Base-by-base conservation (phyloP, 225 moss, liverwort and hornwort species). In the Marchantia polymorpha region DNA sequence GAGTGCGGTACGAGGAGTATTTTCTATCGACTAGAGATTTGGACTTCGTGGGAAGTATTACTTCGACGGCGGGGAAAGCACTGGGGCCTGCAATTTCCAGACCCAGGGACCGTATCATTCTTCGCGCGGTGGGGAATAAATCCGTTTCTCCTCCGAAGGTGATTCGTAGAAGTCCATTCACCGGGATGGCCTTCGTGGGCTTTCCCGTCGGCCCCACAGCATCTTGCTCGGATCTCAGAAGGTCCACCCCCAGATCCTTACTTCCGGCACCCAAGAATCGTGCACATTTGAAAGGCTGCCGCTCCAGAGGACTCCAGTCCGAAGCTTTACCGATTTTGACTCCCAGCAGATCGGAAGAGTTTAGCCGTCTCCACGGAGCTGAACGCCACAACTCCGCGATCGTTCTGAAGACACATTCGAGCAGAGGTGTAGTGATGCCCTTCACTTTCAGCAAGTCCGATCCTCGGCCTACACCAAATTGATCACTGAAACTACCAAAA, bases 381-480 rank as follows among this genome's bases (percentile, higher is more conserved):
- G 75, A 80, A 59, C 75, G 69, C 79, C 79, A 84, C 64, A 84
- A 48, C 1, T 26, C 80, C 10, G 80, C 75, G n/a, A 69, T 49
- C 4, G 74, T 52, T 23, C 64, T 66, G 47, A 80, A 80, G 19
- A 84, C 31, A 4, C 52, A 66, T 61, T 75, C 58, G 27, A 80
- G 67, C 46, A 80, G 76, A 39, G 58, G 52, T 22, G 73, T 75
- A 31, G 52, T 84, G 25, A 80, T 54, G 46, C 67, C 80, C 30
- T 80, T 63, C 54, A 84, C 75, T 55, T 84, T 76, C 20, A 80
- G 73, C 58, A 84, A 80, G 26, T 80, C 69, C 16, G 75, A 68
- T 27, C 83, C 83, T 60, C 79, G 79, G 54, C 83, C 83, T 14
- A 80, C 53, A 56, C 80, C 69, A 58, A 84, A 84, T 47, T 75